Evolutionary conservation across 305 asterid genomes (phyloP), one percentile per base, ranked within the genome.

Genomic region (Solanum hybrid): DNA sequence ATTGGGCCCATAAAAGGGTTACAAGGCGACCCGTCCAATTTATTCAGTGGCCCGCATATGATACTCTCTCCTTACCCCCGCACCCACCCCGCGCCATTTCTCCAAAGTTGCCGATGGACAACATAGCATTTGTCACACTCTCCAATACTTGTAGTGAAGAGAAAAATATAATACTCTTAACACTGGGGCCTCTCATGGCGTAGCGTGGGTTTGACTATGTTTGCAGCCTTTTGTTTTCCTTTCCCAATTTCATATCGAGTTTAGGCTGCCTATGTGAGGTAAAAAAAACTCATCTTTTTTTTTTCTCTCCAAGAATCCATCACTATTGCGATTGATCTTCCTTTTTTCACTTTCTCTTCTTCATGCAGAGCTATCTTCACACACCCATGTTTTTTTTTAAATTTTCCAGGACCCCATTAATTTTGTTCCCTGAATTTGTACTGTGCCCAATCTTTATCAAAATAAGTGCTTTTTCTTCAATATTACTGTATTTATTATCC

Each of bases 131-230:
- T 22, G 72, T 42, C 87, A 29, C 86, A 26, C 72, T 8, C 27
- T 42, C 36, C 72, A 5, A 82, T 82, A 82, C 71, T 24, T n/a
- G 60, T n/a, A 4, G 14, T 37, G 35, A 26, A 37, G 60, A 78
- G 32, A 78, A 78, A 42, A 27, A 81, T 81, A 40, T 81, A 81
- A 81, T 81, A 81, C 37, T 40, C 86, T 7, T 15, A 29, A 45
- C 87, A 5, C 40, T 84, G 87, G 87, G 87, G 73, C 73, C 40
- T 45, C 73, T 84, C 87, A 84, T 84, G 87, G 87, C 40, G 71
- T 81, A 81, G 86, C 86, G 86, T 81, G 86, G 36, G 37, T 84
- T 84, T 84, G 87, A 84, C 87, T 45, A 84, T 84, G 87, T 17
- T 84, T 84, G 73, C 87, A 45, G 87, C 87, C 4, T 82, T 82